Base-by-base conservation (phyloP, 306 rosid species). In the Mimosa pudica region DNA sequence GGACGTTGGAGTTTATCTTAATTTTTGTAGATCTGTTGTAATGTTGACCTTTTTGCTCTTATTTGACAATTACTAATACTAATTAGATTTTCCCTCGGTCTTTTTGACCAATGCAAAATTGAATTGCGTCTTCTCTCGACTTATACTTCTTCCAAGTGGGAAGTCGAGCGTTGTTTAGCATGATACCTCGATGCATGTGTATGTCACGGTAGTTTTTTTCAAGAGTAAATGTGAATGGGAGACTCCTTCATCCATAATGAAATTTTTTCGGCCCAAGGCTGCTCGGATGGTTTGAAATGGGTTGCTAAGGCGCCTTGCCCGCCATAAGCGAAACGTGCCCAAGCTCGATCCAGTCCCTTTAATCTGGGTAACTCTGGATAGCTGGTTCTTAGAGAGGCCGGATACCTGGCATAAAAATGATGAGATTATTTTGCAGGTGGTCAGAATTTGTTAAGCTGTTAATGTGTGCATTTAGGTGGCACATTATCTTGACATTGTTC, bases 11-110 rank as follows among this genome's bases (percentile, higher is more conserved):
- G n/a, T 76, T 1, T 12, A 14, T 14, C 44, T 3, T 77, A 32
- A 35, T 48, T 63, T 81, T 82, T 82, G 24, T 87, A 79, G 95
- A 92, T 90, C 93, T 89, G 81, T 11, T 44, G 16, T 52, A 9
- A 24, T 10, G 41, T 62, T 6, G 52, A 12, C 1, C 4, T 10
- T 45, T 73, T 55, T 45, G 7, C 66, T 48, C 45, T 17, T 45
- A 45, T 9, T 72, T 10, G 16, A 57, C 44, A 11, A 47, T 51
- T 33, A 8, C 17, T 51, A 4, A 14, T 33, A 8, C 17, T 51
- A 4, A 14, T n/a, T 33, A 2, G 10, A 17, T 33, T 51, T 44
- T 17, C 33, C 33, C 63, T 4, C 11, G 4, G 13, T 66, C 57
- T 57, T 51, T 51, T 14, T 3, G 8, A 78, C 42, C 14, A 58